A percentile compares a stretch with the other conserved stretches of the same genome.
Conservation (phyloP, 257 asterid genomes). For the Datura wrightii region DNA sequence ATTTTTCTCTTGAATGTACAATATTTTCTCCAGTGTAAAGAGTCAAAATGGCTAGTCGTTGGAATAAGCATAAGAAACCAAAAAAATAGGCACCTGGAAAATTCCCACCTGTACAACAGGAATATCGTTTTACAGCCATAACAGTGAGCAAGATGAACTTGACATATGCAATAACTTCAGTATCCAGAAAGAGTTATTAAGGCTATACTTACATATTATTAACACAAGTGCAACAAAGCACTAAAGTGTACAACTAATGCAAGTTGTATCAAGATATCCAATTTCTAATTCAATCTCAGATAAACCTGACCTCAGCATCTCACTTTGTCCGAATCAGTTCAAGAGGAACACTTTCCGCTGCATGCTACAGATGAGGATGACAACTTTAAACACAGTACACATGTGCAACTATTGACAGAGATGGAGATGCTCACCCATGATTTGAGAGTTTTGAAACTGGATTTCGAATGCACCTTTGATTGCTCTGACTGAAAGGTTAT, state of each 20-base stretch:
- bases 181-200: background rate
- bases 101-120: background rate
- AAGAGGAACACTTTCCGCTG: conserved; percentile 75
- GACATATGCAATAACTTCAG: background rate
- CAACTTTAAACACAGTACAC: conserved; percentile 27
- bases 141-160: background rate
- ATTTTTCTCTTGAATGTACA: background rate
- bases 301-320: conserved; percentile 51
- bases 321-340: conserved; percentile 75
- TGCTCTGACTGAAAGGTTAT: conserved; percentile 66
- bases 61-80: background rate
- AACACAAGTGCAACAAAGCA: background rate
- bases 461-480: conserved; percentile 53
- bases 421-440: conserved; percentile 64
- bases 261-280: conserved; percentile 7
- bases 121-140: background rate
- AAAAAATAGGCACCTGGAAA: background rate
- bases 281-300: background rate
- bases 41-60: background rate
- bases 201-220: background rate
- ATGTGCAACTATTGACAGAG: background rate
- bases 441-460: conserved; percentile 55
- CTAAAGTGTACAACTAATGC: background rate
- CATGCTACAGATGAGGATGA: conserved; percentile 50
- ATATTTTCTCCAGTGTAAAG: background rate